Conservation (phyloP, 2,329 filamentous ascomycete species). For the Talaromyces sp. region DNA sequence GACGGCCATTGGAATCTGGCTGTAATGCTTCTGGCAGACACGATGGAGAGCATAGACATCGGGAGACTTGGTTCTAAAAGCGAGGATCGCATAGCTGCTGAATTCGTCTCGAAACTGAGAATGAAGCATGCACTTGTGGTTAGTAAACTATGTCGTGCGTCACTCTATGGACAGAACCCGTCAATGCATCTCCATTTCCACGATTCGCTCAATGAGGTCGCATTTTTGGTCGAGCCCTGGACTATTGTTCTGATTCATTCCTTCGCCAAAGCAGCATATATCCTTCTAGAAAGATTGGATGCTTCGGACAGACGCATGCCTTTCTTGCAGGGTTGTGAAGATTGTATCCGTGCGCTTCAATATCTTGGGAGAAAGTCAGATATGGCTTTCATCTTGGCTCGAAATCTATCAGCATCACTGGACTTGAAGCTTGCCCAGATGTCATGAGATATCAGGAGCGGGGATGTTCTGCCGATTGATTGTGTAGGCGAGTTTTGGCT, state of each 20-base stretch:
- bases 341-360: constrained; percentile 54
- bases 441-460: not conserved
- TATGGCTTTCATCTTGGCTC: constrained; percentile 45
- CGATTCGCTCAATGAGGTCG: constrained; percentile 53
- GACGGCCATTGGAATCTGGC: constrained; percentile 59
- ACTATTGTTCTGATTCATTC: constrained; percentile 54
- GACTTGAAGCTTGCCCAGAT: constrained; percentile 14
- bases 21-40: constrained; percentile 54
- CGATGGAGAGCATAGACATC: constrained; percentile 52
- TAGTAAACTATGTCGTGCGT: constrained; percentile 47
- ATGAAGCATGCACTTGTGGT: constrained; percentile 46
- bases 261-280: constrained; percentile 49
- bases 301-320: not conserved
- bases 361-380: constrained; percentile 57
- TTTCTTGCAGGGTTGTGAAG: constrained; percentile 37
- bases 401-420: constrained; percentile 12
- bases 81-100: constrained; percentile 25
- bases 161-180: constrained; percentile 41
- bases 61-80: constrained; percentile 24
- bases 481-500: not conserved
- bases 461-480: not conserved
- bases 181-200: constrained; percentile 47
- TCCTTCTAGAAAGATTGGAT: constrained; percentile 35
- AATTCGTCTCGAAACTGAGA: constrained; percentile 43
- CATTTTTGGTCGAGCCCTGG: constrained; percentile 61